A percentile compares a stretch with the other conserved stretches of the same genome.
Evolutionary conservation across 768 basidiomycete genomes (phyloP).

Genomic region (Kwoniella newhampshirensis): DNA sequence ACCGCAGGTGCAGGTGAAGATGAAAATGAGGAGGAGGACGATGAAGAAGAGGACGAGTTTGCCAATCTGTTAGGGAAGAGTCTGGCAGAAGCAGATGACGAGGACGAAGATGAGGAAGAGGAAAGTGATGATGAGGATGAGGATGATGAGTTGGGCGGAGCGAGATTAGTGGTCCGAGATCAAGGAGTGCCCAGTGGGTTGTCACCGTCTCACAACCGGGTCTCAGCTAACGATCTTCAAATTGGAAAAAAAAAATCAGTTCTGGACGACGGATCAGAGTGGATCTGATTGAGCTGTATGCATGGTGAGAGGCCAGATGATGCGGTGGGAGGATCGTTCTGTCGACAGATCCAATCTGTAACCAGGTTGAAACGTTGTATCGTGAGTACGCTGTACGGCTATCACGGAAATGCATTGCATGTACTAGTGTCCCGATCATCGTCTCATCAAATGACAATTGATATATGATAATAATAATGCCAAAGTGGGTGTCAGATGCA

Average conservation of each 20-base stretch:
- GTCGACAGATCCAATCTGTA: too few relatives aligned
- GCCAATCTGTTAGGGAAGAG: conserved; percentile 39
- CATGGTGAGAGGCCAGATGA: neutral
- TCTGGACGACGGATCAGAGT: conserved; percentile 2
- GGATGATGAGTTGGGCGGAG: conserved; percentile 34
- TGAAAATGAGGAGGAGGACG: conserved; percentile 15
- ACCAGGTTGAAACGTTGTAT: too few relatives aligned
- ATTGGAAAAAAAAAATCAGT: too few relatives aligned
- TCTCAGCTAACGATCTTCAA: too few relatives aligned
- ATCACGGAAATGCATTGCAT: too few relatives aligned
- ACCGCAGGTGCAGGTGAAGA: conserved; percentile 10
- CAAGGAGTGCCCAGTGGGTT: conserved; percentile 11
- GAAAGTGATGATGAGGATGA: conserved; percentile 32
- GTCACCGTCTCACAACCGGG: too few relatives aligned
- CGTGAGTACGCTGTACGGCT: too few relatives aligned
- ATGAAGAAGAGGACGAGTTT: conserved; percentile 41
- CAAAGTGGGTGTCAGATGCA: too few relatives aligned
- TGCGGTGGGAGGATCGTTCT: too few relatives aligned
- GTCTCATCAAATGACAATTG: too few relatives aligned
- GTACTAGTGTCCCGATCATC: too few relatives aligned
- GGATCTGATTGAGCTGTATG: neutral
- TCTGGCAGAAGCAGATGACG: conserved; percentile 27
- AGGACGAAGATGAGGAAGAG: conserved; percentile 8
- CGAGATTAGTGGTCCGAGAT: conserved; percentile 23
- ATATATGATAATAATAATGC: too few relatives aligned